Evolutionary conservation across 2,329 filamentous ascomycete genomes (phyloP).

Genomic region (Beauveria medogensis): DNA sequence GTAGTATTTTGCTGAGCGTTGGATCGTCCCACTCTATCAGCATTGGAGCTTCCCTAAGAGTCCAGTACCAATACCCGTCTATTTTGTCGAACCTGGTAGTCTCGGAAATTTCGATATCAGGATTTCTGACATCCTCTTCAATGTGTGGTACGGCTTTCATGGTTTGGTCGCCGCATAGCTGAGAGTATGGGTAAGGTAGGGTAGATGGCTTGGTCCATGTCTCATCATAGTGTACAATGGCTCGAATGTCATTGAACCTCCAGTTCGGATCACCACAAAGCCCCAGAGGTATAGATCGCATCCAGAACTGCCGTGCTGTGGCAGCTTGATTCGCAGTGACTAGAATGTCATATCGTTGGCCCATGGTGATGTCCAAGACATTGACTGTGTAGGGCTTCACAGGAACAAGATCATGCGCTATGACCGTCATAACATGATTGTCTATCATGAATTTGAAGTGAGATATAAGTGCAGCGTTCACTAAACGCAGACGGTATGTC

Average conservation of each 20-base stretch:
- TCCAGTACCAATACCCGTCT: not conserved
- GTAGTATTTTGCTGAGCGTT: not conserved
- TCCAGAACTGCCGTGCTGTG: not conserved
- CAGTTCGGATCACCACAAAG: not conserved
- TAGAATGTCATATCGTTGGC: not conserved
- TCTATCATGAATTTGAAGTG: constrained; percentile 45
- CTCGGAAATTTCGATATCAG: not conserved
- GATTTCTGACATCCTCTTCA: not conserved
- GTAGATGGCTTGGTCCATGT: not conserved
- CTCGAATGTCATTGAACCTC: not conserved
- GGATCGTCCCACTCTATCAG: not conserved
- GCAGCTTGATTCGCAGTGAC: not conserved
- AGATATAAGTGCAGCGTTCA: constrained; percentile 38
- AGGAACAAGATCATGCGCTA: constrained; percentile 50
- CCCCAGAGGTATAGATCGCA: not conserved
- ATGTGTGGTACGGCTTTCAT: not conserved
- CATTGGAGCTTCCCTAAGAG: not conserved
- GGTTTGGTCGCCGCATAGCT: not conserved
- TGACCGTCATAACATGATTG: constrained; percentile 49
- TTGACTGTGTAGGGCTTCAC: constrained; percentile 27
- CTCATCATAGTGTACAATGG: not conserved
- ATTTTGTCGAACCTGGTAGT: not conserved
- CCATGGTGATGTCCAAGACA: constrained; percentile 19
- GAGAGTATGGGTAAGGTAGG: not conserved
- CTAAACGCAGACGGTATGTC: constrained; percentile 38